Evolutionary conservation across 2,329 filamentous ascomycete genomes (phyloP).

Genomic region (Calonectria honghensis): DNA sequence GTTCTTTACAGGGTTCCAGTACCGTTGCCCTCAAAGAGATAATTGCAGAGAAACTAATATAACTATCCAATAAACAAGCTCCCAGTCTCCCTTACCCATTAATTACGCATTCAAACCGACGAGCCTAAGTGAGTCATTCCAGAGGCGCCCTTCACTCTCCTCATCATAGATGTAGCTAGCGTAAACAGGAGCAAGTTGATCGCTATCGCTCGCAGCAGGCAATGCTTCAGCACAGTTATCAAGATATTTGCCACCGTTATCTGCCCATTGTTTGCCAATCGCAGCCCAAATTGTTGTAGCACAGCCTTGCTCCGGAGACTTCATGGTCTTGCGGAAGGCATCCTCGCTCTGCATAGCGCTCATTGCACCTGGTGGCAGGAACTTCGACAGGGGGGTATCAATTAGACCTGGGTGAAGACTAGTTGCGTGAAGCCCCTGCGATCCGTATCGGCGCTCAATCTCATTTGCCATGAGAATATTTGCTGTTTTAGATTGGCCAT

Average conservation of each 20-base stretch:
- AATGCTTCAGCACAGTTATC: conserved; percentile 41
- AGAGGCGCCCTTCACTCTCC: conserved; percentile 42
- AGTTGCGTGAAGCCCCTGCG: conserved; percentile 59
- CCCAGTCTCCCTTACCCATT: too few species aligned
- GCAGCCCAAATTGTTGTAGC: conserved; percentile 50
- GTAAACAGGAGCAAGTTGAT: conserved; percentile 23
- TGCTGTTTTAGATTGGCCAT: conserved; percentile 70
- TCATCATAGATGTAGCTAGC: conserved; percentile 40
- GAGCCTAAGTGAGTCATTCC: conserved; percentile 45
- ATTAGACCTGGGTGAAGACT: conserved; percentile 58
- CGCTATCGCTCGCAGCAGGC: not conserved
- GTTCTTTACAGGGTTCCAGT: too few species aligned
- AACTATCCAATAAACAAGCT: too few species aligned
- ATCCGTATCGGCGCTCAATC: conserved; percentile 25
- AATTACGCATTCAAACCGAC: conserved; percentile 28
- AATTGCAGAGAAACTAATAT: too few species aligned
- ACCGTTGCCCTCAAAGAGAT: too few species aligned
- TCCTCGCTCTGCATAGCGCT: not conserved
- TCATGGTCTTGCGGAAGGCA: not conserved
- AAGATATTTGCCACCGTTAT: conserved; percentile 44
- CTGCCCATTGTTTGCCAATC: conserved; percentile 45
- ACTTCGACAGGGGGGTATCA: conserved; percentile 37
- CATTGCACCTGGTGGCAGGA: not conserved
- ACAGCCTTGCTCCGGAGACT: conserved; percentile 47
- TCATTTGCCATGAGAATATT: conserved; percentile 66